These are phyloP conservation scores for Plantago coronopus DNA, from an alignment of 305 asterid species.

Conservation along the genomic window DNA sequence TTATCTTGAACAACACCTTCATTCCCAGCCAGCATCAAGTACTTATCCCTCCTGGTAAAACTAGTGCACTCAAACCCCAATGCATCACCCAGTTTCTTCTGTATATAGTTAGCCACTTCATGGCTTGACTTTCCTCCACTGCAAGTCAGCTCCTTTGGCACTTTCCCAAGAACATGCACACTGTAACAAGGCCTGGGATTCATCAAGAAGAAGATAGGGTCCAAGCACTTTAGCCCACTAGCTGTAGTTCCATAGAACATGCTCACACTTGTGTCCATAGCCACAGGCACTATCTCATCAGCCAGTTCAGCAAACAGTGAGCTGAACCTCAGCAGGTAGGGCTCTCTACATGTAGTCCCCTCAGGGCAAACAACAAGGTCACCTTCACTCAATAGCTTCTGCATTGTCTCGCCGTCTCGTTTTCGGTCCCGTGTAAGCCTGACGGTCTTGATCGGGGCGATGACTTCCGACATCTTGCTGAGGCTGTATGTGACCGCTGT, in stretches of 20 bases:
- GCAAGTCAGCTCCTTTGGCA: conserved; percentile 13
- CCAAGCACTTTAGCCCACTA: conserved; percentile 31
- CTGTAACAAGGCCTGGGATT: conserved; percentile 27
- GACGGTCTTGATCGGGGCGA: conserved; percentile 35
- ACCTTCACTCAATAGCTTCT: conserved; percentile 24
- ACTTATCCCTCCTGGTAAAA: conserved; percentile 9
- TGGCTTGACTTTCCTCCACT: conserved; percentile 6
- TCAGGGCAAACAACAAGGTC: conserved; percentile 39
- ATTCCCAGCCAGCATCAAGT: conserved; percentile 13
- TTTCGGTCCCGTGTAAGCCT: conserved; percentile 33
- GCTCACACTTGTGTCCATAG: conserved; percentile 24
- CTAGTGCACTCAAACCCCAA: conserved; percentile 13
- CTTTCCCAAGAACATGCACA: conserved; percentile 5
- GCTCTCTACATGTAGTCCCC: conserved; percentile 48
- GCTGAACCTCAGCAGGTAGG: conserved; percentile 39
- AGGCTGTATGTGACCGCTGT: conserved; percentile 41
- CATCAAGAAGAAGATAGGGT: conserved; percentile 35
- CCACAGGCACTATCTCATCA: conserved; percentile 28
- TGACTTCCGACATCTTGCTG: conserved; percentile 38
- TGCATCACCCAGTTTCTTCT: conserved; percentile 11
- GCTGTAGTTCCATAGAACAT: conserved; percentile 40
- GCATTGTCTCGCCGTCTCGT: conserved; percentile 27
- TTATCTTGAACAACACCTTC: conserved; percentile 11
- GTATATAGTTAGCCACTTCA: conserved; percentile 12
- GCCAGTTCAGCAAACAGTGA: conserved; percentile 34